phyloP scores from a whole-genome alignment of 768 basidiomycete species.

The Kockovaella imperatae region DNA sequence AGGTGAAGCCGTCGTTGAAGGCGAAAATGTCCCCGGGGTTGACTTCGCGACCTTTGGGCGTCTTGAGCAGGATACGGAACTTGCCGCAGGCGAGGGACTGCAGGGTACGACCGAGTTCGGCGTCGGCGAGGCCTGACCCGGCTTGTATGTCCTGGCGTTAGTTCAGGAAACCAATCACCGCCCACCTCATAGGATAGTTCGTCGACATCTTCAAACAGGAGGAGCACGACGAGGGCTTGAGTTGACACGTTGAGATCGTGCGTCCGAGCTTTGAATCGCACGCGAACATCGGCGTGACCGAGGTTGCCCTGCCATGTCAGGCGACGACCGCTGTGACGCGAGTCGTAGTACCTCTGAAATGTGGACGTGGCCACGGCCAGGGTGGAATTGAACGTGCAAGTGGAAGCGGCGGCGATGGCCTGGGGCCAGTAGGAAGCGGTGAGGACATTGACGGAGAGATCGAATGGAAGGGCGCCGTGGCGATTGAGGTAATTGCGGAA shows the following conservation, averaged over 20 bases:
- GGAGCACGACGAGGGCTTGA: slow-evolving; percentile 72
- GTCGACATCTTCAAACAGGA: slow-evolving; percentile 75
- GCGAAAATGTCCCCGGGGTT: slow-evolving; percentile 69
- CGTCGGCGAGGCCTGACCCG: slow-evolving; percentile 64
- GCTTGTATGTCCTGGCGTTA: slow-evolving; percentile 66
- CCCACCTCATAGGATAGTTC: slow-evolving; percentile 68
- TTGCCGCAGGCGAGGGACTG: slow-evolving; percentile 95
- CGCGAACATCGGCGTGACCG: slow-evolving; percentile 82
- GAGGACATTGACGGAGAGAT: slow-evolving; percentile 83
- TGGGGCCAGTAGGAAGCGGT: slow-evolving; percentile 97
- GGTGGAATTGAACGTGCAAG: slow-evolving; percentile 60
- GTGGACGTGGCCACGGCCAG: slow-evolving; percentile 61
- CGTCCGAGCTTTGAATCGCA: slow-evolving; percentile 64
- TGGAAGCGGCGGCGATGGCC: slow-evolving; percentile 51
- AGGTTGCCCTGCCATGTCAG: slow-evolving; percentile 86
- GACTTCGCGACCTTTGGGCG: slow-evolving; percentile 79
- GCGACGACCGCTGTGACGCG: slow-evolving; percentile 77
- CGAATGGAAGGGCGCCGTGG: slow-evolving; percentile 61
- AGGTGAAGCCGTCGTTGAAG: slow-evolving; percentile 75
- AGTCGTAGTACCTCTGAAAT: slow-evolving; percentile 84
- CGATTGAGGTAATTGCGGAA: slow-evolving; percentile 57
- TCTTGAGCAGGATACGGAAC: slow-evolving; percentile 83
- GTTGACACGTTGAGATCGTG: slow-evolving; percentile 93
- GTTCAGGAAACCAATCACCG: background rate
- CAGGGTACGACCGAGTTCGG: slow-evolving; percentile 79